Evolutionary conservation across 192 early-diverging fungal genomes (phyloP).

Genomic region (Mycoemilia scoparia): DNA sequence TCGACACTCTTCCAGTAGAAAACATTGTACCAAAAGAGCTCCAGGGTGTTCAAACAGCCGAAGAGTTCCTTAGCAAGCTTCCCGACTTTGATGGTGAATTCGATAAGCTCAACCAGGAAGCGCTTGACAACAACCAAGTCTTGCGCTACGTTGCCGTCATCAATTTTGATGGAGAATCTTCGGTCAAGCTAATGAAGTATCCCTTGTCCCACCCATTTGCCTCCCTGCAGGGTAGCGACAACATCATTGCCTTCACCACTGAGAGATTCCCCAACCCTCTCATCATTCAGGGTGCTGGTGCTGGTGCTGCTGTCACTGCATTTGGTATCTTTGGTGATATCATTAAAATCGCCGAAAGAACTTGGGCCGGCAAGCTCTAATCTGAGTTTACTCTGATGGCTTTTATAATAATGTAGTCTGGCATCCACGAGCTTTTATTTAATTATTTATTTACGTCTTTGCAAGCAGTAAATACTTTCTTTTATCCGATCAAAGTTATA

Average conservation of each 20-base stretch:
- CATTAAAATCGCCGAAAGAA: conserved; percentile 57
- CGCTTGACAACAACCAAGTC: conserved; percentile 50
- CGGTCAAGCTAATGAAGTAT: conserved; percentile 66
- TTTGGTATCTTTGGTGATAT: conserved; percentile 94
- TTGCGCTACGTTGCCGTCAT: conserved; percentile 86
- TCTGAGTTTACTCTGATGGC: not conserved
- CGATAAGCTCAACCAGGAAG: conserved; percentile 58
- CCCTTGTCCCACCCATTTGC: conserved; percentile 84
- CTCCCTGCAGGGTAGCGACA: conserved; percentile 90
- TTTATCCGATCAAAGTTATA: too few relatives aligned
- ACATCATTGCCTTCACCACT: conserved; percentile 93
- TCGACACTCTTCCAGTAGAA: conserved; percentile 69
- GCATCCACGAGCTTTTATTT: too few relatives aligned
- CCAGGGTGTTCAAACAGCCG: conserved; percentile 43
- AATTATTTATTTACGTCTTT: too few relatives aligned
- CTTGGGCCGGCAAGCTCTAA: conserved; percentile 5
- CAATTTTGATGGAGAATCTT: conserved; percentile 43
- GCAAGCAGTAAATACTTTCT: too few relatives aligned
- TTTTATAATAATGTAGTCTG: too few relatives aligned
- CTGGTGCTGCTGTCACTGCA: conserved; percentile 91
- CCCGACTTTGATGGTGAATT: conserved; percentile 80
- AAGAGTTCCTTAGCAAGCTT: conserved; percentile 70
- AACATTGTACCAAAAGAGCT: conserved; percentile 90
- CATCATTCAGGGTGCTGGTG: conserved; percentile 91
- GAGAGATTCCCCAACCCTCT: conserved; percentile 84